A percentile compares a stretch with the other conserved stretches of the same genome.
Evolutionary conservation across 257 asterid genomes (phyloP).

Genomic region (Nicotiana otophora): DNA sequence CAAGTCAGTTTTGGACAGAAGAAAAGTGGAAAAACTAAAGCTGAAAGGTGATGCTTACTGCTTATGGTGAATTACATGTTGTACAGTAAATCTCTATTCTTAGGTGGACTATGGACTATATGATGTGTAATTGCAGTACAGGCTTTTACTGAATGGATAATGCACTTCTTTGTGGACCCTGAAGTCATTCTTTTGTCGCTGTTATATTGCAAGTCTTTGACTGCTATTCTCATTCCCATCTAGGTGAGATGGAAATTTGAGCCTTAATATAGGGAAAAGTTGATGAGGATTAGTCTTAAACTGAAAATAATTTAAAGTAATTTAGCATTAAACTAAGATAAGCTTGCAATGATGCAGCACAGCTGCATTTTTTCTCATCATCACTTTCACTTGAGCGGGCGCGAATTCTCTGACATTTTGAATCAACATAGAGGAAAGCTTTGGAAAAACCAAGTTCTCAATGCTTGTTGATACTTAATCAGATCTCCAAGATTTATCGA

Average conservation of each 20-base stretch:
- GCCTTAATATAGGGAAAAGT: slow-evolving; percentile 11
- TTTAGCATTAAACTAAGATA: not conserved
- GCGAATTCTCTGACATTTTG: not conserved
- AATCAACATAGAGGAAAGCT: not conserved
- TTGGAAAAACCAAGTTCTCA: slow-evolving; percentile 61
- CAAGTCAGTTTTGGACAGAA: not conserved
- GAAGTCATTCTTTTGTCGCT: not conserved
- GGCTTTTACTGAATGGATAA: not conserved
- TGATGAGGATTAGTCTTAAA: not conserved
- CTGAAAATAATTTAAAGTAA: not conserved
- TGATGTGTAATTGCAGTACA: slow-evolving; percentile 6
- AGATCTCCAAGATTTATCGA: slow-evolving; percentile 47
- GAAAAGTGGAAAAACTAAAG: not conserved
- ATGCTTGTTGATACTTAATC: slow-evolving; percentile 30
- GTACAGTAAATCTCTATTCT: not conserved
- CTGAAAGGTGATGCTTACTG: not conserved
- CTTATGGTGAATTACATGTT: not conserved
- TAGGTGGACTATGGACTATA: not conserved
- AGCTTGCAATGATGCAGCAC: slow-evolving; percentile 3
- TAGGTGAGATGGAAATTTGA: slow-evolving; percentile 25
- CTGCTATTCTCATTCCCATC: slow-evolving; percentile 27
- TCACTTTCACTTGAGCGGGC: slow-evolving; percentile 18
- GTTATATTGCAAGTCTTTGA: slow-evolving; percentile 24
- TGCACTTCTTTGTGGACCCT: slow-evolving; percentile 8
- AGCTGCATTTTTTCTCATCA: slow-evolving; percentile 18